Conservation (phyloP, 371 early-diverging fungal species). For the Parasitella parasitica region DNA sequence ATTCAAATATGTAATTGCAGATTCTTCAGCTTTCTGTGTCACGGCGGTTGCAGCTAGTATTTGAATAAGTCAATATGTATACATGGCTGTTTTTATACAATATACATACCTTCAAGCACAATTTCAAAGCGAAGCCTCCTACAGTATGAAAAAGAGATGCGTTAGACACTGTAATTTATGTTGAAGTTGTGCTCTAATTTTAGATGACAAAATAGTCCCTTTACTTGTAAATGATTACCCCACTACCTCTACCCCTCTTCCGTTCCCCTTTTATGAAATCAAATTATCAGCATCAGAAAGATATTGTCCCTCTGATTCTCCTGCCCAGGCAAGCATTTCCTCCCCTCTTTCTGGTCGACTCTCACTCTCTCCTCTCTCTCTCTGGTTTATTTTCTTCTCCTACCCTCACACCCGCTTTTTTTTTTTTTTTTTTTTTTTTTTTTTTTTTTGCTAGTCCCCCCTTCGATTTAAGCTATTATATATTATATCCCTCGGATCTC, state of each 20-base stretch:
- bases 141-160: background rate
- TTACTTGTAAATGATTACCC: background rate
- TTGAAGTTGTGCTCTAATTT: background rate
- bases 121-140: constrained; percentile 27
- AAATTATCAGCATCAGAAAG: background rate
- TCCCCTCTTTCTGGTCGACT: background rate
- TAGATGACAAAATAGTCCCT: background rate
- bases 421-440: background rate
- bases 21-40: constrained; percentile 30
- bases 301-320: background rate
- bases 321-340: background rate
- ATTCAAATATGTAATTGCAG: constrained; percentile 27
- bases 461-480: background rate
- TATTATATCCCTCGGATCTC: background rate
- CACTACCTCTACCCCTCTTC: background rate
- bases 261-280: background rate
- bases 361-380: background rate
- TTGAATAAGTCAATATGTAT: background rate
- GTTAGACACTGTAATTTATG: background rate
- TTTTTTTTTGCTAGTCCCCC: background rate
- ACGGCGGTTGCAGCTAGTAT: constrained; percentile 26
- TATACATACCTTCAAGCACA: constrained; percentile 28
- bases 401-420: background rate
- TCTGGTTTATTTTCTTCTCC: background rate
- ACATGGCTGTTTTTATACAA: background rate